Evolutionary conservation across 345 rosid species (phyloP).

Genomic region (Populus deltoides): DNA sequence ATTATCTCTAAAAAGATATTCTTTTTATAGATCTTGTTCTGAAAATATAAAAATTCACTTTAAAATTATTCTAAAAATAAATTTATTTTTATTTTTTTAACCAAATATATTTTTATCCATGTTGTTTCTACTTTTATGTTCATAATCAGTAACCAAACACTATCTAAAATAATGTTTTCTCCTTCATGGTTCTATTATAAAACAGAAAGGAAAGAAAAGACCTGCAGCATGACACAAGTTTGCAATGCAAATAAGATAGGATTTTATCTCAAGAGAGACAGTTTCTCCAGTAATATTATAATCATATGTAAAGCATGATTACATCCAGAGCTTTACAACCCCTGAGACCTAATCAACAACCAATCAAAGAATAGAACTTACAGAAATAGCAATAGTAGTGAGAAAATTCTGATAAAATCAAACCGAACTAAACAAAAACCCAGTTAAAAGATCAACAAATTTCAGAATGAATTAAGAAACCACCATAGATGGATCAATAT

Average conservation of each 20-base stretch:
- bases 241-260: not conserved
- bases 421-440: not conserved
- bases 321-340: constrained; percentile 17
- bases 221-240: not conserved
- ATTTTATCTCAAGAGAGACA: not conserved
- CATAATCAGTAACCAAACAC: no score
- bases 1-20: no score
- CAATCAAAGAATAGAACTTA: not conserved
- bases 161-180: not conserved
- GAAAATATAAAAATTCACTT: no score
- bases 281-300: not conserved
- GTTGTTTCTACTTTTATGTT: no score
- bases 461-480: not conserved
- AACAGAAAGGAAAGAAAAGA: not conserved
- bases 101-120: no score
- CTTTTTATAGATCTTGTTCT: no score
- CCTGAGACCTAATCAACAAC: not conserved
- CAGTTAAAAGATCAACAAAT: constrained; percentile 2
- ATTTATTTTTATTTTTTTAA: no score
- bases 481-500: not conserved
- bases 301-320: constrained; percentile 19
- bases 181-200: not conserved
- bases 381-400: not conserved
- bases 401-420: not conserved
- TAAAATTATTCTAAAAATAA: no score